phyloP scores from a whole-genome alignment of 2,329 filamentous ascomycete species.

The Penicillium sp. region DNA sequence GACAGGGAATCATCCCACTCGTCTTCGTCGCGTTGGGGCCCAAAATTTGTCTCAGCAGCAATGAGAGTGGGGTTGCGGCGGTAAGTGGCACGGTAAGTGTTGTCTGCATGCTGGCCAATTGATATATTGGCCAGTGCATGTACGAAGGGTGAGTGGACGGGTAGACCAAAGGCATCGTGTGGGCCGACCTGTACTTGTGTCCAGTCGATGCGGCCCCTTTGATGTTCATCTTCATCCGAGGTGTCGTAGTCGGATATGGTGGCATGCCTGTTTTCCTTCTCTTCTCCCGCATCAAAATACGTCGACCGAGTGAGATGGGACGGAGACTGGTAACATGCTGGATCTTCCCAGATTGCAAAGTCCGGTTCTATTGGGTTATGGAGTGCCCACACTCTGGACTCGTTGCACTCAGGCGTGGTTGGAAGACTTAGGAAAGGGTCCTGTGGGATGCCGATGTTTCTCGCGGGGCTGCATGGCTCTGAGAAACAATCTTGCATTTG shows the following conservation, averaged over 20 bases:
- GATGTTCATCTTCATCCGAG: background rate
- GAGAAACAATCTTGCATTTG: background rate
- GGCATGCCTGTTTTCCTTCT: background rate
- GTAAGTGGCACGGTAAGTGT: background rate
- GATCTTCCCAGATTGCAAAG: slow-evolving; percentile 2
- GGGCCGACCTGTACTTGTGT: background rate
- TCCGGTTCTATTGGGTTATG: background rate
- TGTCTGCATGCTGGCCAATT: background rate
- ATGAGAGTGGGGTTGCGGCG: background rate
- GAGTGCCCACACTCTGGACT: background rate
- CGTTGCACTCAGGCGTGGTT: background rate
- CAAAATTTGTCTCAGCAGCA: background rate
- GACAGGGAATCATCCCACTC: background rate
- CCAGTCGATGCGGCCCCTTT: background rate
- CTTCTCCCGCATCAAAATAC: background rate
- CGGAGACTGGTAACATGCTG: background rate
- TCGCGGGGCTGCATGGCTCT: background rate
- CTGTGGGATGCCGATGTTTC: background rate
- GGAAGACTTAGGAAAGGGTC: background rate
- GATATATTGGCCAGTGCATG: background rate
- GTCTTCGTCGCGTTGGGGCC: background rate
- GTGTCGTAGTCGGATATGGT: background rate
- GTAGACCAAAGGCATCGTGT: background rate
- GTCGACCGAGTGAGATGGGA: background rate
- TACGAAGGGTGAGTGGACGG: background rate